Evolutionary conservation across 2,329 filamentous ascomycete species (phyloP).

Genomic region (Knufia fluminis): DNA sequence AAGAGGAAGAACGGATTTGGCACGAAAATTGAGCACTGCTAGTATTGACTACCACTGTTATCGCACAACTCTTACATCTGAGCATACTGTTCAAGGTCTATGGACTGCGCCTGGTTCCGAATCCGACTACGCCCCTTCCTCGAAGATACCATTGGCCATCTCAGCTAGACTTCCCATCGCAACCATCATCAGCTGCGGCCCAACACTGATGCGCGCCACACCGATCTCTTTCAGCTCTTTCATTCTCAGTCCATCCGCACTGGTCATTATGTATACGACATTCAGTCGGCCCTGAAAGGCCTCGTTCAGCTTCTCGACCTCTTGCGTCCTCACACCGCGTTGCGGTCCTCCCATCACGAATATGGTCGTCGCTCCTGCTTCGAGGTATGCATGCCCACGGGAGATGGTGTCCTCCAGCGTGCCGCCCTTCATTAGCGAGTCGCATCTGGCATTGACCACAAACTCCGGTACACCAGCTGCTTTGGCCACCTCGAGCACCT

Average conservation of each 20-base stretch:
- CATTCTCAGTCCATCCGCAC: slow-evolving; percentile 34
- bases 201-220: slow-evolving; percentile 48
- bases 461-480: slow-evolving; percentile 46
- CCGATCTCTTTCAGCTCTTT: slow-evolving; percentile 41
- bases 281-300: slow-evolving; percentile 44
- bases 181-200: slow-evolving; percentile 37
- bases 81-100: too few relatives aligned
- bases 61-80: too few relatives aligned
- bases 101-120: too few relatives aligned
- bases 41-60: too few relatives aligned
- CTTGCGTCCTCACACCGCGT: slow-evolving; percentile 33
- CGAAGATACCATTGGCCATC: not conserved
- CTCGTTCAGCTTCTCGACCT: slow-evolving; percentile 39
- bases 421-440: slow-evolving; percentile 38
- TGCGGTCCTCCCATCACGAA: slow-evolving; percentile 50
- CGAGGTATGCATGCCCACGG: slow-evolving; percentile 49
- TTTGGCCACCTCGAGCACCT: slow-evolving; percentile 35
- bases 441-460: slow-evolving; percentile 51
- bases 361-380: slow-evolving; percentile 49
- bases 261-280: slow-evolving; percentile 27
- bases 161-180: slow-evolving; percentile 33
- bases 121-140: not conserved
- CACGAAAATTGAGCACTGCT: too few relatives aligned
- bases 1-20: too few relatives aligned
- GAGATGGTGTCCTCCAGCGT: slow-evolving; percentile 42